Evolutionary conservation across 129 eudicot genomes (phyloP).

Genomic region (Mikania micrantha): DNA sequence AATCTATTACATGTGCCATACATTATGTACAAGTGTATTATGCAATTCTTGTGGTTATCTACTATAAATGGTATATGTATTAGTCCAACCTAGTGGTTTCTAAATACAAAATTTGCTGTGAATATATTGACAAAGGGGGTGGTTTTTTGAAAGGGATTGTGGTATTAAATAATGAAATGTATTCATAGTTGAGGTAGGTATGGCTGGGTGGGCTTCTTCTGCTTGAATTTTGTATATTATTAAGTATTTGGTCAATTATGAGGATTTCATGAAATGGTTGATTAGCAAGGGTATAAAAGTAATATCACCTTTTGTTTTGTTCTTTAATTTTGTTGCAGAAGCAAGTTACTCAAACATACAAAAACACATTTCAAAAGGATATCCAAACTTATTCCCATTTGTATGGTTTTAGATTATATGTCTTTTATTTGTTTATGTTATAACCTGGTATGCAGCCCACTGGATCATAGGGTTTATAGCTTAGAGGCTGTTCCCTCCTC

Average conservation of each 20-base stretch:
- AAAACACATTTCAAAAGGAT: not conserved
- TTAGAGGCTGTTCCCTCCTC: too few relatives aligned
- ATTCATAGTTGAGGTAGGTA: conserved; percentile 8
- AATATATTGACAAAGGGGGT: not conserved
- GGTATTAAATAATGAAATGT: not conserved
- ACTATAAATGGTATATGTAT: too few relatives aligned
- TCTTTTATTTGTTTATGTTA: too few relatives aligned
- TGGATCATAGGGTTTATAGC: too few relatives aligned
- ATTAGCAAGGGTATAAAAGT: not conserved
- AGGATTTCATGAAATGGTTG: not conserved
- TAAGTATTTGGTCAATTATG: not conserved
- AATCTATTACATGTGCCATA: too few relatives aligned
- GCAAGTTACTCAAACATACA: not conserved
- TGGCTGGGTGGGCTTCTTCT: not conserved
- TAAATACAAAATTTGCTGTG: not conserved
- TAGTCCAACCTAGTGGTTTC: not conserved
- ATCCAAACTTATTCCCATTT: not conserved
- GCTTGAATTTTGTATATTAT: not conserved
- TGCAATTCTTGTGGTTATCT: too few relatives aligned
- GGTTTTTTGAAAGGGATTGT: not conserved
- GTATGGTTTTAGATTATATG: not conserved
- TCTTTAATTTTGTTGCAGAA: not conserved
- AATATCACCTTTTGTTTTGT: not conserved
- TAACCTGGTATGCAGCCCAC: too few relatives aligned
- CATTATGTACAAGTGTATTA: too few relatives aligned